phyloP scores from a whole-genome alignment of 108 stramenopile genomes.

The Cyclotella distinguenda region DNA sequence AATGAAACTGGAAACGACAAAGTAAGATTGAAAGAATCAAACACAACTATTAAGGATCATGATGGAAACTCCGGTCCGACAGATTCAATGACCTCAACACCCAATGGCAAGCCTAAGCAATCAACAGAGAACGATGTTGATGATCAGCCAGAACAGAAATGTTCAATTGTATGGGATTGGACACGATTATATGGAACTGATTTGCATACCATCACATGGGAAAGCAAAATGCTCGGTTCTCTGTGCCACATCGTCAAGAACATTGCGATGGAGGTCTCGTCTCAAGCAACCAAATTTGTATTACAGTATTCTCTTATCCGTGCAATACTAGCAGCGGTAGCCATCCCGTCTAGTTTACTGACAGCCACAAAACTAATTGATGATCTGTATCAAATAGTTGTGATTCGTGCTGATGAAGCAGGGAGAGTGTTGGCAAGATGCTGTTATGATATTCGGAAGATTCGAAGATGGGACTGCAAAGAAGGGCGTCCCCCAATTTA shows the following conservation, averaged over 20 bases:
- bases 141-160: constrained; percentile 18
- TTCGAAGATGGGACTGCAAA: too few relatives aligned
- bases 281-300: constrained; percentile 51
- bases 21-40: background rate
- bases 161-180: constrained; percentile 64
- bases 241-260: constrained; percentile 55
- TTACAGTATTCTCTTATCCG: constrained; percentile 56
- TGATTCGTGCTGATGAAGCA: constrained; percentile 79
- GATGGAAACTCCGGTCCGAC: too few relatives aligned
- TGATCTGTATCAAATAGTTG: constrained; percentile 75
- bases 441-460: too few relatives aligned
- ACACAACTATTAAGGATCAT: background rate
- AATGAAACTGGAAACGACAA: too few relatives aligned
- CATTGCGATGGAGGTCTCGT: constrained; percentile 48
- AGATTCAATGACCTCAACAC: background rate
- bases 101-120: too few relatives aligned
- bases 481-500: too few relatives aligned
- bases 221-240: constrained; percentile 49
- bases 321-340: constrained; percentile 56
- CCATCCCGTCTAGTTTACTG: constrained; percentile 56
- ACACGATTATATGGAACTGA: constrained; percentile 54
- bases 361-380: constrained; percentile 67
- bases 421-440: constrained; percentile 80
- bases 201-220: constrained; percentile 68
- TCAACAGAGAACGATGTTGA: constrained; percentile 10